Evolutionary conservation across 148 eudicot genomes (phyloP).

Genomic region (Polygonum maritimum): DNA sequence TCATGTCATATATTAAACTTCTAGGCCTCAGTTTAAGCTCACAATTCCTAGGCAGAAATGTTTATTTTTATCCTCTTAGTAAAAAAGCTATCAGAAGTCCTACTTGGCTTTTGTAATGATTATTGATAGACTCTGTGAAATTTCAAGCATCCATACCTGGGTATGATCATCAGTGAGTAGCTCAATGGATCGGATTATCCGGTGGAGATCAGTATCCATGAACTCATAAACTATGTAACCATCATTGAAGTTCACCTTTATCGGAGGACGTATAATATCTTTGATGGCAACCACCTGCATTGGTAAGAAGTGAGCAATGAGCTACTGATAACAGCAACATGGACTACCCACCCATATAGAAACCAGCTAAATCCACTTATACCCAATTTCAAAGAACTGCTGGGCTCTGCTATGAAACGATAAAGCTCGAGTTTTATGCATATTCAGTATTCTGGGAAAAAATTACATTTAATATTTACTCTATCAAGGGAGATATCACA

Average conservation of each 20-base stretch:
- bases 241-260: background rate
- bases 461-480: too few species aligned
- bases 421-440: too few species aligned
- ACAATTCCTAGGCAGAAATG: too few species aligned
- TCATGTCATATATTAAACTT: too few species aligned
- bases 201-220: background rate
- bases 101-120: too few species aligned
- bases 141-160: background rate
- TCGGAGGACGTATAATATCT: slow-evolving; percentile 4
- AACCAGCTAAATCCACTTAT: too few species aligned
- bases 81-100: background rate
- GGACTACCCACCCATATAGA: background rate
- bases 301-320: background rate
- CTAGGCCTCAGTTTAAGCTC: too few species aligned
- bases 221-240: slow-evolving; percentile 2
- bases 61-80: too few species aligned
- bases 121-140: background rate
- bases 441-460: too few species aligned
- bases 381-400: too few species aligned
- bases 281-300: slow-evolving; percentile 7
- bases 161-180: background rate
- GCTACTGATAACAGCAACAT: background rate
- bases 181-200: slow-evolving; percentile 2
- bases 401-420: background rate
- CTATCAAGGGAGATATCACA: too few species aligned